phyloP scores from a whole-genome alignment of 371 early-diverging fungal genomes.

The Neoconidiobolus thromboides region DNA sequence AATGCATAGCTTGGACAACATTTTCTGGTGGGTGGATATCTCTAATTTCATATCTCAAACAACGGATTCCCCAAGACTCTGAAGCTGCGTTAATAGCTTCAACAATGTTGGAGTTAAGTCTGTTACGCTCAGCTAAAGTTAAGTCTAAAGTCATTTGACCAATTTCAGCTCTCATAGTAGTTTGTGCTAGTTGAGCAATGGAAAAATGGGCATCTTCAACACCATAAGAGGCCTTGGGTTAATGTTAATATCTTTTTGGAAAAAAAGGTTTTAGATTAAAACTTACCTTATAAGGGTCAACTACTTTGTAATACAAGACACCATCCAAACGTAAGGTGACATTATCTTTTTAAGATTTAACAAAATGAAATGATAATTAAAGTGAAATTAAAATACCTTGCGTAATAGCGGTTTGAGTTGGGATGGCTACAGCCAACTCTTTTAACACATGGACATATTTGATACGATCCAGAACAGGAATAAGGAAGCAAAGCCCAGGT shows the following conservation, averaged over 20 bases:
- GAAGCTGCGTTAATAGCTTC: conserved; percentile 87
- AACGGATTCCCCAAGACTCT: conserved; percentile 89
- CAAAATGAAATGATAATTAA: not conserved
- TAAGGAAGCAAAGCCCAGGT: conserved; percentile 75
- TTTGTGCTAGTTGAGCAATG: conserved; percentile 89
- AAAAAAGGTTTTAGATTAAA: not conserved
- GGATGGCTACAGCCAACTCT: conserved; percentile 86
- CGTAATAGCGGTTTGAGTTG: conserved; percentile 84
- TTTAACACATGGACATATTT: conserved; percentile 87
- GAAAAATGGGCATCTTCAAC: conserved; percentile 91
- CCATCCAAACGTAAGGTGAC: conserved; percentile 92
- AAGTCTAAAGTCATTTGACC: conserved; percentile 94
- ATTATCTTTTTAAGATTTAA: conserved; percentile 41
- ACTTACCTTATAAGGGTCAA: conserved; percentile 80
- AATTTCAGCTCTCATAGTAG: conserved; percentile 96
- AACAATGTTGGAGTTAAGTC: conserved; percentile 83
- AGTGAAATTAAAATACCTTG: conserved; percentile 31
- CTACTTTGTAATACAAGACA: conserved; percentile 81
- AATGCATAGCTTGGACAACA: conserved; percentile 94
- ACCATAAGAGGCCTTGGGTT: conserved; percentile 75
- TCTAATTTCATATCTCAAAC: conserved; percentile 79
- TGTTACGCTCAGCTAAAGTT: conserved; percentile 84
- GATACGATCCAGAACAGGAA: conserved; percentile 76
- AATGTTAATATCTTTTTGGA: not conserved
- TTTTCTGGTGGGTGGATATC: conserved; percentile 93